Percentiles rank a stretch among this genome's conserved stretches.
Evolutionary conservation across 164 flowering plant genomes (phyloP).

Genomic region (Platanus orientalis): DNA sequence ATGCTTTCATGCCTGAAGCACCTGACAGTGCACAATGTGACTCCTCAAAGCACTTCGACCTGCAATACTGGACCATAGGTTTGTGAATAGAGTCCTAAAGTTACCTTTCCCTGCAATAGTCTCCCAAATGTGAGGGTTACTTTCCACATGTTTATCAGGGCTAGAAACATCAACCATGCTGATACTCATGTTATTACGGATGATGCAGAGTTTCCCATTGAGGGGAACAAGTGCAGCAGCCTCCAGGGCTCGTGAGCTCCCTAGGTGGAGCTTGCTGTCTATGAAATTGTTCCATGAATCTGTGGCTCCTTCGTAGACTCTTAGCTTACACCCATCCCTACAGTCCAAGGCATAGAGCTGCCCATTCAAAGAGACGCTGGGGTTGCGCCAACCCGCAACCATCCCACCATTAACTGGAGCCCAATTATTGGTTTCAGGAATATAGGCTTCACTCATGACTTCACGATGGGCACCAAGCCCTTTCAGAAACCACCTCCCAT

Average conservation of each 20-base stretch:
- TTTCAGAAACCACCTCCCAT: constrained; percentile 84
- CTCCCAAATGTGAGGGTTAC: constrained; percentile 75
- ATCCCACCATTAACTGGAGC: constrained; percentile 60
- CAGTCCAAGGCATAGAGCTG: constrained; percentile 83
- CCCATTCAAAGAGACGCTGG: constrained; percentile 75
- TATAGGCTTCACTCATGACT: constrained; percentile 88
- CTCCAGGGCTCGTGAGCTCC: constrained; percentile 78
- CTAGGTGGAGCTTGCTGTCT: constrained; percentile 85
- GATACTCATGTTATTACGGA: constrained; percentile 96
- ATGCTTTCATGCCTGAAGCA: constrained; percentile 76
- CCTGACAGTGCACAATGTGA: constrained; percentile 94
- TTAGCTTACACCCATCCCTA: constrained; percentile 87
- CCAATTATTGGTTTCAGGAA: constrained; percentile 74
- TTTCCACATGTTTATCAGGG: constrained; percentile 53
- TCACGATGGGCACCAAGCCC: constrained; percentile 79
- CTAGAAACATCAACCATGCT: constrained; percentile 78
- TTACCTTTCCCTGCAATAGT: constrained; percentile 72
- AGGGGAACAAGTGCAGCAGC: constrained; percentile 94
- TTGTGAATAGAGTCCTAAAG: constrained; percentile 60
- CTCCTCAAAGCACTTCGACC: constrained; percentile 75
- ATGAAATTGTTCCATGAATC: constrained; percentile 81
- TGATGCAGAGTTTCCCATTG: constrained; percentile 87
- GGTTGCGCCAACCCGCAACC: constrained; percentile 94
- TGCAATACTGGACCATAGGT: constrained; percentile 80
- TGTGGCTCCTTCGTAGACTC: constrained; percentile 62